A percentile compares a stretch with the other conserved stretches of the same genome.
These are phyloP conservation scores for Puccinia polysora DNA, from an alignment of 1,284 basidiomycete species.

Conservation along the genomic window DNA sequence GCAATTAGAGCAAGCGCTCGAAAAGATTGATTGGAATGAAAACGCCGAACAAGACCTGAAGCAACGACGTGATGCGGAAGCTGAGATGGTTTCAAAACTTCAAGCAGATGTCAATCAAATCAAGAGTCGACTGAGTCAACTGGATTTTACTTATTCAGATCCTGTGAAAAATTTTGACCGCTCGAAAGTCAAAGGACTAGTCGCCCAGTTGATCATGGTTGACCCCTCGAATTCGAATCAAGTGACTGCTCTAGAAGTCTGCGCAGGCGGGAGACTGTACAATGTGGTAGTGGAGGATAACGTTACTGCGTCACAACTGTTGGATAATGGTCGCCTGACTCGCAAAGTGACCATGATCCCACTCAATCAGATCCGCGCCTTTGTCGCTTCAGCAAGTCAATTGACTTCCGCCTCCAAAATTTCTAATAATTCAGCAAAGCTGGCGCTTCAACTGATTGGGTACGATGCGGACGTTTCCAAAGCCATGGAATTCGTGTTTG, in stretches of 20 bases:
- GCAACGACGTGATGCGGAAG: slow-evolving; percentile 60
- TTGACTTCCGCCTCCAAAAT: slow-evolving; percentile 68
- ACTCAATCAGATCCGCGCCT: slow-evolving; percentile 79
- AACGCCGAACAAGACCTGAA: slow-evolving; percentile 70
- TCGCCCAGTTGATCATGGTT: slow-evolving; percentile 64
- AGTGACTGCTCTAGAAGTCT: slow-evolving; percentile 78
- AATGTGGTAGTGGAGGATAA: slow-evolving; percentile 93
- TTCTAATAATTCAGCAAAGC: slow-evolving; percentile 76
- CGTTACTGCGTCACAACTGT: slow-evolving; percentile 74
- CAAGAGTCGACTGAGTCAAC: slow-evolving; percentile 62
- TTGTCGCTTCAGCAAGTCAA: slow-evolving; percentile 69
- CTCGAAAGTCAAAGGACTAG: slow-evolving; percentile 73
- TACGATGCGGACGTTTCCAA: slow-evolving; percentile 77
- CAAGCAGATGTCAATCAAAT: slow-evolving; percentile 63
- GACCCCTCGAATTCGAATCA: slow-evolving; percentile 67
- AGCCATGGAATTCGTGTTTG: slow-evolving; percentile 92
- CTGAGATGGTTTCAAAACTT: slow-evolving; percentile 61
- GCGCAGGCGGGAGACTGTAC: slow-evolving; percentile 85
- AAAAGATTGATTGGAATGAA: slow-evolving; percentile 70
- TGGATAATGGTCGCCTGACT: slow-evolving; percentile 75
- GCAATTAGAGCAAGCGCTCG: slow-evolving; percentile 59
- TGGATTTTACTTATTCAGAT: slow-evolving; percentile 78
- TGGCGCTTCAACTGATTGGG: slow-evolving; percentile 79
- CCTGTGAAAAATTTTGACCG: slow-evolving; percentile 80
- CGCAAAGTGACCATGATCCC: slow-evolving; percentile 92